These are phyloP conservation scores for Micractinium sp. DNA, from an alignment of 139 green algal species.

Conservation along the genomic window DNA sequence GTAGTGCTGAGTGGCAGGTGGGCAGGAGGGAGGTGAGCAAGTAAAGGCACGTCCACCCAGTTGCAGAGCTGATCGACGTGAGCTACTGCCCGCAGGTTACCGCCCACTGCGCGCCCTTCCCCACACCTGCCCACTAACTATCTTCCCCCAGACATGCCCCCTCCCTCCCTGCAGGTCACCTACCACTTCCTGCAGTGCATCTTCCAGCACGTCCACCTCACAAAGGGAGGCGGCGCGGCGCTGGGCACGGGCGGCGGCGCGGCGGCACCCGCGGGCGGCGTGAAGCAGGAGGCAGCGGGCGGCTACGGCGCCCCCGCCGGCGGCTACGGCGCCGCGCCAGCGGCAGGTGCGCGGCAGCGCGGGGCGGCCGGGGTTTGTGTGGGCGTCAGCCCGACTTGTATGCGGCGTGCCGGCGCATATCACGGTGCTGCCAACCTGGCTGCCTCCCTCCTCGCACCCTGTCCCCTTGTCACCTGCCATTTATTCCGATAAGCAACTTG, in stretches of 20 bases:
- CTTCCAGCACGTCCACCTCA: slow-evolving; percentile 81
- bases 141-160: background rate
- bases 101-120: background rate
- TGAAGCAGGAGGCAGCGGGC: background rate
- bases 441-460: no score
- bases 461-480: no score
- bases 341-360: background rate
- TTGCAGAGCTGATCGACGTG: no score
- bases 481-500: no score
- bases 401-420: no score
- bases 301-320: background rate
- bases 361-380: background rate
- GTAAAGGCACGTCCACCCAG: no score
- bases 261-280: background rate
- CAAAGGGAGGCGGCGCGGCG: slow-evolving; percentile 51
- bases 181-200: slow-evolving; percentile 79
- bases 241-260: background rate
- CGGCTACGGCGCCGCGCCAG: slow-evolving; percentile 20
- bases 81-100: no score
- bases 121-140: background rate
- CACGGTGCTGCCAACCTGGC: no score
- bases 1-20: no score
- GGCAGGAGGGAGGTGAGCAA: no score
- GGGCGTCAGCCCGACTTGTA: no score
- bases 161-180: slow-evolving; percentile 65